Evolutionary conservation across 176 grass and related monocot species (phyloP).

Genomic region (Melocanna baccifera): DNA sequence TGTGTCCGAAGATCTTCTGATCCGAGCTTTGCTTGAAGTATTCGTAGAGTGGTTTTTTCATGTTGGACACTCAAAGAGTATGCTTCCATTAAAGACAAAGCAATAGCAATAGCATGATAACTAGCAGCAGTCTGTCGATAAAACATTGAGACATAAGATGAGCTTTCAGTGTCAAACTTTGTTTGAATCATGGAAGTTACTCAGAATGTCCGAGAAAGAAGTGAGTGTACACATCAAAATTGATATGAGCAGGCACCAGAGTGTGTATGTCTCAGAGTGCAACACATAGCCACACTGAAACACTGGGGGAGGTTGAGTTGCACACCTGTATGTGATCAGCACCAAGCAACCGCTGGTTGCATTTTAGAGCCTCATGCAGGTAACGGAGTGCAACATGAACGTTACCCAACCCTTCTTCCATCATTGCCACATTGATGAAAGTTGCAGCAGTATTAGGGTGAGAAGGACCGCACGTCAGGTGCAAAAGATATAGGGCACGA

Average conservation of each 20-base stretch:
- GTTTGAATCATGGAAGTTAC: neutral
- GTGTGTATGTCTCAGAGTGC: neutral
- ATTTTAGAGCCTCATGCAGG: conserved; percentile 91
- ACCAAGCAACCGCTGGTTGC: conserved; percentile 91
- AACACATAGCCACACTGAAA: conserved; percentile 16
- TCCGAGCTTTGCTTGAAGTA: conserved; percentile 97
- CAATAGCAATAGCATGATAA: conserved; percentile 98
- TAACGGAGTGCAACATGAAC: conserved; percentile 96
- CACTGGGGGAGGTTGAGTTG: conserved; percentile 29
- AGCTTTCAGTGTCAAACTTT: conserved; percentile 10
- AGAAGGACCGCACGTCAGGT: conserved; percentile 89
- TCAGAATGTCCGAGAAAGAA: neutral
- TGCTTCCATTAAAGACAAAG: conserved; percentile 99
- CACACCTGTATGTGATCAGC: conserved; percentile 96
- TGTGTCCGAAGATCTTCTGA: conserved; percentile 98
- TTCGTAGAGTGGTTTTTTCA: conserved; percentile 93
- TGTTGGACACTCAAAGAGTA: conserved; percentile 98
- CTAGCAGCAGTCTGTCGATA: conserved; percentile 92
- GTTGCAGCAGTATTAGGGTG: conserved; percentile 99
- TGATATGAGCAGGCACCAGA: conserved; percentile 2
- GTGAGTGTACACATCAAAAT: conserved; percentile 7
- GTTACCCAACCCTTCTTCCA: conserved; percentile 99
- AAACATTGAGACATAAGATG: conserved; percentile 31
- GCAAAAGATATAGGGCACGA: conserved; percentile 90
- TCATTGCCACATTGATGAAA: conserved; percentile 99